Evolutionary conservation across 495 filamentous ascomycete genomes (phyloP), one percentile per base, ranked within the genome.

Genomic region (Aspergillus panamensis): DNA sequence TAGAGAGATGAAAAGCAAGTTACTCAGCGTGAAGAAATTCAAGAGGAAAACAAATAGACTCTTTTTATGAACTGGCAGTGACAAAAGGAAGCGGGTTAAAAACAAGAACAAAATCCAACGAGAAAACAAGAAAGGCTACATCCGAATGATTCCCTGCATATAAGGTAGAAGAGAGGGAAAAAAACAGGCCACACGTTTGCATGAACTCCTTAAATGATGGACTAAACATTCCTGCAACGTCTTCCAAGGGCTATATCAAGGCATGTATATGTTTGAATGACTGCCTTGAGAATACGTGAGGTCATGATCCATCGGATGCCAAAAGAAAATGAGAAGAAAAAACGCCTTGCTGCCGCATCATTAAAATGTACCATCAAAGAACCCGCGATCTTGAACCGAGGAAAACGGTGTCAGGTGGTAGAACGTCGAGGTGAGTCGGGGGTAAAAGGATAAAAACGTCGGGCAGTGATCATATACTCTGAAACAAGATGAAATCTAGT

Each of bases 401-500:
- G 35, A 40, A 9, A 35, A 39, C 29, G n/a, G 37, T 35, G 21
- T 45, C 29, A 56, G 33, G 40, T 37, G 45, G 45, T 7, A 25
- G 45, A 21, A 51, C 29, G 55, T 37, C 55, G 47, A 45, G 30
- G 35, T 33, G 30, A 50, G 43, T 55, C 39, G 29, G 19, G 25
- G 25, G 25, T 51, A 32, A 44, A 42, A 55, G 39, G 48, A 48
- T 42, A 51, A 55, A 43, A 56, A 48, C 39, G 52, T 45, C 21
- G 32, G 44, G 58, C 35, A 60, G 49, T 60, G 60, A 59, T 63
- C 65, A 65, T 65, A 61, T 62, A 61, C 61, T 59, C 60, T 62
- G 63, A 61, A 58, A 63, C 54, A 62, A 50, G 55, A 59, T 53
- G 62, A 61, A 61, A 57, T 65, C 68, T 72, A 66, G 59, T 69